Evolutionary conservation across 441 rosid genomes (phyloP).

Genomic region (Breynia disticha): DNA sequence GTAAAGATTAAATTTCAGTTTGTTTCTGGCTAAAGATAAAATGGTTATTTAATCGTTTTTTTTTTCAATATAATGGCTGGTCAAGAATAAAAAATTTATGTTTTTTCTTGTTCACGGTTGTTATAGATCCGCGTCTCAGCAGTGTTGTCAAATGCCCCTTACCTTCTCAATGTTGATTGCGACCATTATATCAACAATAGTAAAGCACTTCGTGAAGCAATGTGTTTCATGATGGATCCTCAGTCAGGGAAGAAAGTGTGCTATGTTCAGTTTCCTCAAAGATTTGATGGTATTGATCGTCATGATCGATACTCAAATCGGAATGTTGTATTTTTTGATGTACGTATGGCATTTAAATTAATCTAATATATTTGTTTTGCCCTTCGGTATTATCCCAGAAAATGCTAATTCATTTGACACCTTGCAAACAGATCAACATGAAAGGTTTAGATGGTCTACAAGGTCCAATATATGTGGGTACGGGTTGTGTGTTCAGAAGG

Average conservation of each 20-base stretch:
- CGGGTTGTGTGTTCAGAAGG: conserved; percentile 80
- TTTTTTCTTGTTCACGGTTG: background rate
- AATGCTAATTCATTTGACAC: conserved; percentile 8
- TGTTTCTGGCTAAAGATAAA: no score
- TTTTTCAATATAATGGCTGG: background rate
- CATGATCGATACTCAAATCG: conserved; percentile 78
- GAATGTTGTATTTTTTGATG: conserved; percentile 75
- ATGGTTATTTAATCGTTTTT: background rate
- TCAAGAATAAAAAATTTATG: background rate
- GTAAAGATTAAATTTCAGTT: conserved; percentile 17
- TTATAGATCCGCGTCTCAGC: conserved; percentile 63
- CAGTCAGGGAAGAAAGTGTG: conserved; percentile 63
- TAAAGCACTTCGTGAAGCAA: conserved; percentile 73
- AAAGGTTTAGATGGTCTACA: conserved; percentile 78
- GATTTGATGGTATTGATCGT: conserved; percentile 73
- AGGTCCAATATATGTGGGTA: conserved; percentile 80
- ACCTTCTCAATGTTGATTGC: conserved; percentile 65
- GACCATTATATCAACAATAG: conserved; percentile 79
- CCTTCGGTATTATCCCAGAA: conserved; percentile 1
- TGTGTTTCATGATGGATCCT: conserved; percentile 91
- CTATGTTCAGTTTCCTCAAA: conserved; percentile 81
- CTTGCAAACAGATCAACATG: conserved; percentile 56
- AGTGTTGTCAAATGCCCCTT: conserved; percentile 73
- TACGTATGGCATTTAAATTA: conserved; percentile 21
- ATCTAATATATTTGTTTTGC: background rate